phyloP scores from a whole-genome alignment of 1,284 basidiomycete genomes.

The Cutaneotrichosporon sp. region DNA sequence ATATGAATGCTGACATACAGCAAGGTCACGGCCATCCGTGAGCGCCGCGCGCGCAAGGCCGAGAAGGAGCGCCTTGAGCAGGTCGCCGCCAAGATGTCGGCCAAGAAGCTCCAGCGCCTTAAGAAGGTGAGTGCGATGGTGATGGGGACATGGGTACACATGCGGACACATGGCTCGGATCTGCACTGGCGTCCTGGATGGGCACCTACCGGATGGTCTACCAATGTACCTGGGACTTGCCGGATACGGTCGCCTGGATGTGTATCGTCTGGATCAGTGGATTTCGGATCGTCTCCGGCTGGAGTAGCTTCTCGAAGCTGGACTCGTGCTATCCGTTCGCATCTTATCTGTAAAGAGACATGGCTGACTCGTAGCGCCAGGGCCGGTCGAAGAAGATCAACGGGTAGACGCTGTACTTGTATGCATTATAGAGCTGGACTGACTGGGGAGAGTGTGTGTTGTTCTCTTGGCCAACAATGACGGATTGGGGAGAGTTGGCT shows the following conservation, averaged over 20 bases:
- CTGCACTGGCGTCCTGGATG: neutral
- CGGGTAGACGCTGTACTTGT: slow-evolving; percentile 30
- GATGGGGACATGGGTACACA: too few relatives aligned
- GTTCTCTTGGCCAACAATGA: too few relatives aligned
- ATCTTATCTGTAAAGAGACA: neutral
- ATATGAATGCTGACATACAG: slow-evolving; percentile 22
- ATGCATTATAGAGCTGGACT: slow-evolving; percentile 8
- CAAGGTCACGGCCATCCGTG: slow-evolving; percentile 46
- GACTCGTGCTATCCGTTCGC: neutral
- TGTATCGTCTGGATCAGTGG: too few relatives aligned
- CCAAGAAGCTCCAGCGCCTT: slow-evolving; percentile 55
- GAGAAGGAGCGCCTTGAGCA: slow-evolving; percentile 52
- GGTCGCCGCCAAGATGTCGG: slow-evolving; percentile 51
- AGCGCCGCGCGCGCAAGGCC: slow-evolving; percentile 46
- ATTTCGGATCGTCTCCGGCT: neutral
- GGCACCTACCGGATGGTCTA: too few relatives aligned
- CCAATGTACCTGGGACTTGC: too few relatives aligned
- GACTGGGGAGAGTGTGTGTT: neutral
- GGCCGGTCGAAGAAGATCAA: slow-evolving; percentile 55
- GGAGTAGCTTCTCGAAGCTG: neutral
- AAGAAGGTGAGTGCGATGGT: slow-evolving; percentile 43
- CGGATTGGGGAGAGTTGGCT: too few relatives aligned
- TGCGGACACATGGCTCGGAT: neutral
- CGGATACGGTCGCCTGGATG: too few relatives aligned
- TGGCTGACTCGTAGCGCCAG: slow-evolving; percentile 39